Evolutionary conservation across 805 yeast genomes (phyloP).

Genomic region (Lipomyces oligophaga): DNA sequence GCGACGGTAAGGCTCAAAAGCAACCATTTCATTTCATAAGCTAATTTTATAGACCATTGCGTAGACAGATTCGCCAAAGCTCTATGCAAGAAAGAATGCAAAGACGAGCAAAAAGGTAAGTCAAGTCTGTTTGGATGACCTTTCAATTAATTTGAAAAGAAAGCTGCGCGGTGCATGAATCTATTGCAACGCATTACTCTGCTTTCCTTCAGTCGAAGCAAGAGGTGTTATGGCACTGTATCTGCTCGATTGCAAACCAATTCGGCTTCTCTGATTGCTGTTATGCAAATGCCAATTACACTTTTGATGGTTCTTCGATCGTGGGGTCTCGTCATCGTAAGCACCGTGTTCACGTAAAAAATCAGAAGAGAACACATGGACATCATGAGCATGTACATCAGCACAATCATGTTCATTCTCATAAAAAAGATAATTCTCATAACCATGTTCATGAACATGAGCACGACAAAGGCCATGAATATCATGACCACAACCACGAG

Average conservation of each 20-base stretch:
- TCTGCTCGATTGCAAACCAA: conserved; percentile 12
- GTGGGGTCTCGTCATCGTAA: not conserved
- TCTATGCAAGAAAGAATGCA: conserved; percentile 16
- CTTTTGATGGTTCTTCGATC: not conserved
- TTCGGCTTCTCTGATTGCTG: conserved; percentile 11
- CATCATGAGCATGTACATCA: not conserved
- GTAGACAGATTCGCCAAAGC: conserved; percentile 9
- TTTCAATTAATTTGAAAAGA: not conserved
- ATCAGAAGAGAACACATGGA: not conserved
- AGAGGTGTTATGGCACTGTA: conserved; percentile 17
- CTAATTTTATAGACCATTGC: conserved; percentile 4
- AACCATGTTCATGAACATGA: conserved; percentile 2
- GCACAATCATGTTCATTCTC: not conserved
- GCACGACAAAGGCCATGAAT: not conserved
- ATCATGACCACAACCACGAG: not conserved
- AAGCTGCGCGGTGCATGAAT: conserved; percentile 8
- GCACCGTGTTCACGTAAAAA: not conserved
- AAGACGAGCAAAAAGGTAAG: conserved; percentile 5
- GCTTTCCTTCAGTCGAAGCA: conserved; percentile 6
- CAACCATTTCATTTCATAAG: not conserved
- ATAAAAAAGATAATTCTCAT: not conserved
- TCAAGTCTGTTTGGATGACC: not conserved
- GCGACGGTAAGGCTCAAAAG: conserved; percentile 6
- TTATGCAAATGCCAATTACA: conserved; percentile 1
- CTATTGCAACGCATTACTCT: conserved; percentile 17